These are phyloP conservation scores for Mycena galopus DNA, from an alignment of 768 basidiomycete species.

Conservation along the genomic window DNA sequence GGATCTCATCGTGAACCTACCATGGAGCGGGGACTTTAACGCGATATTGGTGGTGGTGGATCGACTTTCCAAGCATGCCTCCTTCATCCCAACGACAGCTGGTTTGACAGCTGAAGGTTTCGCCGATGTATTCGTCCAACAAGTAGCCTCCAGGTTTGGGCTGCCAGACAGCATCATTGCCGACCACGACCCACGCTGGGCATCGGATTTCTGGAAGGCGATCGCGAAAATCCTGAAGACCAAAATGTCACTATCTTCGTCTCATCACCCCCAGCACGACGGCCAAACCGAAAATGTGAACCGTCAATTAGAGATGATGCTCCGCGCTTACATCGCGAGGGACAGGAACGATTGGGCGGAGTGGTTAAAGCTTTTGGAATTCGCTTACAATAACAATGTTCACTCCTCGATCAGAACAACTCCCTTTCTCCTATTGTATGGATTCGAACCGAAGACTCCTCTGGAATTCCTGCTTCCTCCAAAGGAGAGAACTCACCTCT, in stretches of 20 bases:
- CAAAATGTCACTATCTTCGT: not conserved
- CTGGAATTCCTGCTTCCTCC: not conserved
- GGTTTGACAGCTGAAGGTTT: not conserved
- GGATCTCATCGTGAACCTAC: conserved; percentile 44
- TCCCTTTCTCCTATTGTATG: not conserved
- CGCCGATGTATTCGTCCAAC: not conserved
- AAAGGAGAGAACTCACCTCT: not conserved
- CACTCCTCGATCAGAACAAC: not conserved
- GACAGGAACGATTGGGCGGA: not conserved
- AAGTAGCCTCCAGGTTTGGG: conserved; percentile 9
- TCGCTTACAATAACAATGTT: not conserved
- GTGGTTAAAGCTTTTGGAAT: not conserved
- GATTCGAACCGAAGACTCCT: not conserved
- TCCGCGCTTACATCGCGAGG: not conserved
- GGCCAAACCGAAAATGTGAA: not conserved
- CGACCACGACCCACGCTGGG: conserved; percentile 22
- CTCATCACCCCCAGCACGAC: not conserved
- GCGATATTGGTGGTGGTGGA: not conserved
- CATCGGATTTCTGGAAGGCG: conserved; percentile 10
- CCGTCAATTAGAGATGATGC: not conserved
- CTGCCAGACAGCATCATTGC: conserved; percentile 8
- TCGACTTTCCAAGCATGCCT: conserved; percentile 12
- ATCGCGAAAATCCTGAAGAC: not conserved
- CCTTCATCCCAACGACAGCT: conserved; percentile 19
- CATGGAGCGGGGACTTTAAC: conserved; percentile 27